Conservation (phyloP, 2,329 filamentous ascomycete genomes). For the Exophiala calicioides region DNA sequence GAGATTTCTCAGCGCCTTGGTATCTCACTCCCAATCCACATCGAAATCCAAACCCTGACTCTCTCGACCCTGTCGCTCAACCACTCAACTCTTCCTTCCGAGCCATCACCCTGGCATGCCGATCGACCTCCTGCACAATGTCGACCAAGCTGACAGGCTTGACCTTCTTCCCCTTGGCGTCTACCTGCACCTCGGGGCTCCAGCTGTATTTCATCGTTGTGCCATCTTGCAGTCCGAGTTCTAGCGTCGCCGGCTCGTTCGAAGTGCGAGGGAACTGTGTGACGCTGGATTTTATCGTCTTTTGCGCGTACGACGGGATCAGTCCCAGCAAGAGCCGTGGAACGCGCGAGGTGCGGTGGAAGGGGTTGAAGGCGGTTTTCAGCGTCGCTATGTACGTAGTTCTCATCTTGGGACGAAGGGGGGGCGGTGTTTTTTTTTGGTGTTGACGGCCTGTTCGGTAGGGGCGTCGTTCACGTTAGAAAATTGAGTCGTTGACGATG, state of each 20-base stretch:
- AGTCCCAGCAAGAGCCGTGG: slow-evolving; percentile 85
- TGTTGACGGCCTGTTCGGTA: too few species aligned
- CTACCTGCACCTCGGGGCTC: slow-evolving; percentile 10
- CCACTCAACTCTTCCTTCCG: slow-evolving; percentile 76
- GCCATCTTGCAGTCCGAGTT: slow-evolving; percentile 92
- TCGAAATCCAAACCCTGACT: too few species aligned
- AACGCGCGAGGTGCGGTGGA: slow-evolving; percentile 74
- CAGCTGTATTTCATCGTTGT: slow-evolving; percentile 73
- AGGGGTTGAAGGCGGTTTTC: slow-evolving; percentile 87
- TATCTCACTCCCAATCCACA: not conserved
- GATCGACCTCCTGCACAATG: slow-evolving; percentile 82
- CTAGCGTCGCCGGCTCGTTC: slow-evolving; percentile 67
- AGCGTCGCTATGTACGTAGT: slow-evolving; percentile 64
- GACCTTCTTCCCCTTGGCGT: slow-evolving; percentile 66
- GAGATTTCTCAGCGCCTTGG: not conserved
- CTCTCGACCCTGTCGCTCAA: slow-evolving; percentile 30
- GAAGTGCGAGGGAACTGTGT: slow-evolving; percentile 67
- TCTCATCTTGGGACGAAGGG: slow-evolving; percentile 31
- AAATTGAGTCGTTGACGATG: too few species aligned
- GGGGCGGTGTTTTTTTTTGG: too few species aligned
- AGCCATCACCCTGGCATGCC: slow-evolving; percentile 79
- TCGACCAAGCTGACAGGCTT: slow-evolving; percentile 78
- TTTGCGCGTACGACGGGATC: slow-evolving; percentile 76
- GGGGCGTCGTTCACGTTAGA: too few species aligned
- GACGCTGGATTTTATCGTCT: slow-evolving; percentile 73